Base-by-base conservation (phyloP, 306 rosid species). In the Rubus parviflorus region DNA sequence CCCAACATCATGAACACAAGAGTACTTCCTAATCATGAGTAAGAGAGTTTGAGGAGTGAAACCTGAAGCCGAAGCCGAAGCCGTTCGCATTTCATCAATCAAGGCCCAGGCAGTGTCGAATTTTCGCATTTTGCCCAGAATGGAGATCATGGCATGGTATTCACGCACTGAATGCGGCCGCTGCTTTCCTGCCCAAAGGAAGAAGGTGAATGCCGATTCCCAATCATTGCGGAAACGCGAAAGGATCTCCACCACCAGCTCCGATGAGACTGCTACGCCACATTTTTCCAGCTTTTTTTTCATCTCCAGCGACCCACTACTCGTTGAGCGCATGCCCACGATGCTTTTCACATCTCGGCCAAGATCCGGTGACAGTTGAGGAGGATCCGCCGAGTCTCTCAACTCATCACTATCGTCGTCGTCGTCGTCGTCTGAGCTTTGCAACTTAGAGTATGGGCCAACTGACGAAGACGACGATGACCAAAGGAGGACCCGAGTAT, bases 91-190 rank as follows among this genome's bases (percentile, higher is more conserved):
- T 74, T 90, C 97, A 72, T 90, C 91, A 62, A 94, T 85, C 51
- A 92, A 83, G 45, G 80, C 63, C 98, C 98, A 94, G 47, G 97
- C 96, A 37, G 97, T 92, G 75, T 88, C 97, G 80, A 94, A 94
- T 86, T 85, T 92, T 75, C 93, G 86, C 96, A 89, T 90, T 77
- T 92, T 94, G 22, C 87, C 97, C n/a, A 94, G 90, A 80, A 94
- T 82, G 5, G 89, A 85, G 73, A 94, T 89, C 90, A 92, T 94
- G 4, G 90, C 86, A 86, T 94, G 96, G 80, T 92, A 94, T 72
- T 92, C 96, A 0, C 88, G 90, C 77, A 84, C 56, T 0, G 92
- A 85, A 80, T 86, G 94, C 58, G 86, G 62, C 82, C 82, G 92
- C 77, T 86, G 94, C 89, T 86, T 89, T 30, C 93, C 93, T 16